Evolutionary conservation across 768 basidiomycete genomes (phyloP).

Genomic region (Filobasidium floriforme): DNA sequence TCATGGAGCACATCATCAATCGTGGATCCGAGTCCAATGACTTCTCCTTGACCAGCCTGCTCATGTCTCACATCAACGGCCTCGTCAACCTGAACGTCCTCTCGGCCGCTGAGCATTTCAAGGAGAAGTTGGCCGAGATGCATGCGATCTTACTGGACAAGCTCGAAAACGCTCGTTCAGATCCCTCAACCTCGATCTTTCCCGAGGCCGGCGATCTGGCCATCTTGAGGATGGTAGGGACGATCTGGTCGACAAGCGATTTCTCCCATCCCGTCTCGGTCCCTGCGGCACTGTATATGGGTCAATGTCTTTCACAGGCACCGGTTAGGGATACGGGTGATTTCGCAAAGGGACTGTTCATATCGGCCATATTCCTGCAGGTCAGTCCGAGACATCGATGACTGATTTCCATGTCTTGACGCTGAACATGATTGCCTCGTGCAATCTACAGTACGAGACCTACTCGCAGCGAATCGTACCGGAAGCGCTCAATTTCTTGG

Average conservation of each 20-base stretch:
- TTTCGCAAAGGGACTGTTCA: constrained; percentile 75
- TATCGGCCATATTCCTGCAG: constrained; percentile 65
- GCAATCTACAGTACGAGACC: constrained; percentile 60
- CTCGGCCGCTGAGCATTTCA: constrained; percentile 67
- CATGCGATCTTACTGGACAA: constrained; percentile 86
- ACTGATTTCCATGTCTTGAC: background rate
- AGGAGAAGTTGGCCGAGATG: constrained; percentile 77
- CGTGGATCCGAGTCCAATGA: constrained; percentile 54
- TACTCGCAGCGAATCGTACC: constrained; percentile 81
- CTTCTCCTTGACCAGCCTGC: constrained; percentile 53
- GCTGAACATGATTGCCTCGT: background rate
- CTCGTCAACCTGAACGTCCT: constrained; percentile 75
- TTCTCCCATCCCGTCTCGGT: constrained; percentile 82
- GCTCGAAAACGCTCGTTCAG: constrained; percentile 55
- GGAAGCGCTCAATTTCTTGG: constrained; percentile 75
- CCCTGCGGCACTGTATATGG: constrained; percentile 78
- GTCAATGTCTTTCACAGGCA: constrained; percentile 77
- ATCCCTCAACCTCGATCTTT: constrained; percentile 70
- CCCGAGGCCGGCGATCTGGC: constrained; percentile 75
- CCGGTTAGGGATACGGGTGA: constrained; percentile 69
- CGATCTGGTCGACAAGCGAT: constrained; percentile 89
- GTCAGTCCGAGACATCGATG: constrained; percentile 28
- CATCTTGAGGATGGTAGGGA: constrained; percentile 70
- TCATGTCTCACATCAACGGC: constrained; percentile 70
- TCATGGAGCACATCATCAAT: constrained; percentile 82